Evolutionary conservation across 1,139 yeast species (phyloP), one percentile per base, ranked within the genome.

Genomic region (Suhomyces wounanorum): DNA sequence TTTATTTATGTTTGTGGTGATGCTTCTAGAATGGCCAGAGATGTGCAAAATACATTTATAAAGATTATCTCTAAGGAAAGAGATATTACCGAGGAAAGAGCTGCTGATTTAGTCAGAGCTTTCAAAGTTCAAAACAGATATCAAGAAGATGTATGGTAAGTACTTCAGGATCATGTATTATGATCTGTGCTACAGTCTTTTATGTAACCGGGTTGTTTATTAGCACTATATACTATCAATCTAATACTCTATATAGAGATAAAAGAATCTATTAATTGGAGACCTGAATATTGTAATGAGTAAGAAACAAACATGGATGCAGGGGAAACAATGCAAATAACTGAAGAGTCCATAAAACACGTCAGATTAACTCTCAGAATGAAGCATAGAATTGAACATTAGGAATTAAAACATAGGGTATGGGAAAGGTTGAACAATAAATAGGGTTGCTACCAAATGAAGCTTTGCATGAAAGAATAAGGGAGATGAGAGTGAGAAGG

Each of bases 111-210:
- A 67, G 79, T 90, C 55, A 88, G 91, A 73, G 82, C 87, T 60
- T 81, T 88, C 75, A 89, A 89, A 69, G 84, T 89, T 31, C 87
- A 87, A 63, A 94, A 94, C 66, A 83, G 88, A 70, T 92, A 90
- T 69, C 99, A 92, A 74, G 99, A 94, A 74, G 99, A 94, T 78
- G 97, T 94, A 25, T 94, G 99, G 98, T 92, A 73, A 59, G 26
- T 8, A 30, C 4, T 10, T 3, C n/a, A 30, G 33, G 8, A 2
- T 13, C 40, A 37, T 18, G 23, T 36, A 21, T 18, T 13, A 2
- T 23, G 26, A 21, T 18, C 6, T 11, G 40, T 23, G 26, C 33
- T 25, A 26, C 18, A 16, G 17, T 14, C 16, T 25, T 25, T 16
- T 11, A 16, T 25, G 11, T 40, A 14, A 40, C 42, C 33, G 47